phyloP scores from a whole-genome alignment of 805 yeast genomes.

The Metschnikowia proteae region DNA sequence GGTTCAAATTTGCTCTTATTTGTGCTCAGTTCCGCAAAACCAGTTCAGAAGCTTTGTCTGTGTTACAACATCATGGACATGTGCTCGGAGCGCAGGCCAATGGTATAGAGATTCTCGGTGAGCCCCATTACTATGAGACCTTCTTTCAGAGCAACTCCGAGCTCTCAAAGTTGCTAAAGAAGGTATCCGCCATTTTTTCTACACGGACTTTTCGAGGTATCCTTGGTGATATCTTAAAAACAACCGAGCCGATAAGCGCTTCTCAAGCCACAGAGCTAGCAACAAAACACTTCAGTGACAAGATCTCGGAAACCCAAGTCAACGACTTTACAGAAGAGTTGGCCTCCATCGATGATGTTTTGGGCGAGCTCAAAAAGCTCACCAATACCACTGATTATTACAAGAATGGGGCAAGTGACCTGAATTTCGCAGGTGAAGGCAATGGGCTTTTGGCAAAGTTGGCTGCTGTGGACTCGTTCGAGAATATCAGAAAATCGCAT shows the following conservation, averaged over 20 bases:
- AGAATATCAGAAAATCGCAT: conserved; percentile 27
- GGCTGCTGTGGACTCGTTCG: conserved; percentile 23
- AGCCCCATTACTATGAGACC: conserved; percentile 31
- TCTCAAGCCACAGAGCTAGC: conserved; percentile 23
- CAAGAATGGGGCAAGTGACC: conserved; percentile 4
- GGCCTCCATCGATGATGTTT: conserved; percentile 24
- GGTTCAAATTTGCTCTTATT: conserved; percentile 67
- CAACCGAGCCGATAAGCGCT: conserved; percentile 12
- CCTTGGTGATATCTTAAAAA: conserved; percentile 13
- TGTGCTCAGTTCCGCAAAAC: conserved; percentile 67
- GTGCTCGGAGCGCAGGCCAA: conserved; percentile 29
- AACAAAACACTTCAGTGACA: conserved; percentile 21
- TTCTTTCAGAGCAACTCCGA: conserved; percentile 16
- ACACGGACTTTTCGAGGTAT: conserved; percentile 28
- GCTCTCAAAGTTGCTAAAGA: conserved; percentile 21
- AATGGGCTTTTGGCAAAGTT: conserved; percentile 25
- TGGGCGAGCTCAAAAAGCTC: conserved; percentile 22
- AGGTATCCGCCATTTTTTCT: conserved; percentile 26
- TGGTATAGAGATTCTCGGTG: conserved; percentile 31
- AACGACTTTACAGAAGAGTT: conserved; percentile 20
- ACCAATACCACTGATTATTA: conserved; percentile 14
- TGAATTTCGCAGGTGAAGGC: conserved; percentile 12
- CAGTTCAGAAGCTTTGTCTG: conserved; percentile 56
- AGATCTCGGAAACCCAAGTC: conserved; percentile 26
- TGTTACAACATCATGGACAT: conserved; percentile 11